phyloP scores from a whole-genome alignment of 2,329 filamentous ascomycete genomes.

The Aspergillus sp. region DNA sequence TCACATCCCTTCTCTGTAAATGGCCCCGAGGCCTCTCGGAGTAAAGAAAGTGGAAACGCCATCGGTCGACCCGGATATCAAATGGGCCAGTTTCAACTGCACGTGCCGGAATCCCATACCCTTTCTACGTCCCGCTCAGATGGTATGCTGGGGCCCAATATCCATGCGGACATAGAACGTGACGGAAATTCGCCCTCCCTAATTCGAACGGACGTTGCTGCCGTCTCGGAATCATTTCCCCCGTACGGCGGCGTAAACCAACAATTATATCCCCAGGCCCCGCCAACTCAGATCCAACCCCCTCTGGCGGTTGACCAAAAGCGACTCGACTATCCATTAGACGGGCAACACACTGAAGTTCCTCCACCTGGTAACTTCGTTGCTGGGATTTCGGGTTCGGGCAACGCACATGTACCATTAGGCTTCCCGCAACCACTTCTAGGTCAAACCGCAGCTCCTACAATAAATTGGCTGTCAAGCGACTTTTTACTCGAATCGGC shows the following conservation, averaged over 20 bases:
- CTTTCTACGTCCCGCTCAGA: constrained; percentile 7
- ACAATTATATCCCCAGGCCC: constrained; percentile 14
- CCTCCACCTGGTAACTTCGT: constrained; percentile 11
- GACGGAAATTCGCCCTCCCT: constrained; percentile 1
- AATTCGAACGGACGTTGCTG: constrained; percentile 10
- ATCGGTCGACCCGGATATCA: constrained; percentile 12
- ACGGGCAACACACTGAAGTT: constrained; percentile 12
- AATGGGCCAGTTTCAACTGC: constrained; percentile 25
- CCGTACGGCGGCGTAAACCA: constrained; percentile 12
- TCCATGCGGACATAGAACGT: neutral
- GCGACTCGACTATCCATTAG: constrained; percentile 10
- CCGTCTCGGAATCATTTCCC: constrained; percentile 12
- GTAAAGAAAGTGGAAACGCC: neutral
- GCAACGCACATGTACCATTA: constrained; percentile 21
- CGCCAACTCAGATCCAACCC: constrained; percentile 10
- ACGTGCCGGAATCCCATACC: constrained; percentile 14
- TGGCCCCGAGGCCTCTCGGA: neutral
- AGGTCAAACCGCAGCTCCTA: constrained; percentile 28
- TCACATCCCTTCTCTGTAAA: constrained; percentile 1
- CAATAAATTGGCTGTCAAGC: constrained; percentile 40
- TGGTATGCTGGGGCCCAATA: neutral
- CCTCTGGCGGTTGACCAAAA: constrained; percentile 10
- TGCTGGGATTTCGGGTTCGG: constrained; percentile 21
- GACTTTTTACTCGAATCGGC: constrained; percentile 26
- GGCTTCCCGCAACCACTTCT: constrained; percentile 27